Base-by-base conservation (phyloP, 257 asterid genomes). In the Solanum bulbocastanum region DNA sequence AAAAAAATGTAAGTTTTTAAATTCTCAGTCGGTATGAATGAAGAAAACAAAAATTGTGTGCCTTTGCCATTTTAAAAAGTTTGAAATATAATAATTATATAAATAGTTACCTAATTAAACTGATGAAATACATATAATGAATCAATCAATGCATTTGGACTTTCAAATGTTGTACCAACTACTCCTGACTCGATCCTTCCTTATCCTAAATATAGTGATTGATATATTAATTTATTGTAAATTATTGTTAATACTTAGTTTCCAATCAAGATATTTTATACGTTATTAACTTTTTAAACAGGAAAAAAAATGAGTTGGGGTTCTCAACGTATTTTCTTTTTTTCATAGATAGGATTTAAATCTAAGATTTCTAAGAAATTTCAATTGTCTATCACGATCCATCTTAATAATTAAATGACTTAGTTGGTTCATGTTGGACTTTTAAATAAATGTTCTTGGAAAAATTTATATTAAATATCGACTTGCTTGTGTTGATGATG, bases 291-390 rank as follows among this genome's bases (percentile, higher is more conserved):
- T 42, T 42, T 49, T 75, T 75, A 2, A 36, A 12, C 3, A 75
- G 3, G 35, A 7, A 23, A 75, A 1, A 75, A 75, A 3, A 39
- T 75, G 83, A 39, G 35, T n/a, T 75, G 83, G 10, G 33, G 0
- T 2, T 4, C 15, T 60, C 12, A 56, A 18, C 2, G n/a, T 16
- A 52, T 16, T 7, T 16, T 52, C 1, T 0, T 44, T 18, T 56
- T 52, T 49, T 40, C 13, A 40, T 10, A 40, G 3, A 1, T 3
- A 40, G 4, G 5, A 44, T 0, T 42, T 42, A 10, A 11, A 42
- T 1, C 0, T 16, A 1, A 52, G 6, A 16, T 52, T 1, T 15
- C 4, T 60, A 0, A 9, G 7, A 23, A 22, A 10, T 60, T 15
- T 60, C 13, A 60, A 0, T 10, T 23, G 0, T 60, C 69, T 10